Evolutionary conservation across 1,284 basidiomycete species (phyloP), one percentile per base, ranked within the genome.

Genomic region (Marasmius oreades): DNA sequence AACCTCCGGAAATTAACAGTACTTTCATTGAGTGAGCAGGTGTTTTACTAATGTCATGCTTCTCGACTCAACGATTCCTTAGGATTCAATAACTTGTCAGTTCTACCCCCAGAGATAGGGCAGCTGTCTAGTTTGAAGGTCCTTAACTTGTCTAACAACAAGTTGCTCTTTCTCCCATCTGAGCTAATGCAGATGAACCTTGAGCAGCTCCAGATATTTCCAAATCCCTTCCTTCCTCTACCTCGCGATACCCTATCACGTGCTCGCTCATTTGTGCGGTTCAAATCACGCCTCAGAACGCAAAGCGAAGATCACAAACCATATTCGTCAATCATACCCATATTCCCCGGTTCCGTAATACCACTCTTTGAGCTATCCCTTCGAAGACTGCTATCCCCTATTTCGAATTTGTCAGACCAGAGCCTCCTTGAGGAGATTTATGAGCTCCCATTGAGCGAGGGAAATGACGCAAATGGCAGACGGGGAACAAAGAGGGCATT

Each of bases 21-120:
- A 1, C 71, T 88, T 1, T 79, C 75, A 50, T 66, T 88, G 23
- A 74, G 86, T 88, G 59, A 58, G 82, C 69, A 7, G 39, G 50
- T 62, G 26, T 53, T 57, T 46, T n/a, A n/a, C 18, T 22, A 44
- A 31, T 11, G 24, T 31, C 31, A 16, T n/a, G 23, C 24, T 31
- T 16, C 33, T 53, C 4, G 26, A 42, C 28, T 52, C 10, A 47
- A 57, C 18, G 22, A 34, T 28, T 57, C 33, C 57, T 7, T 56
- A 87, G 85, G 82, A 1, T 71, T 72, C n/a, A 90, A 91, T 63
- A 62, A 64, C 3, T 69, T 91, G 5, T 76, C 70, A 0, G 70
- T 71, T 44, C 66, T 91, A n/a, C 88, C 88, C 1, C 81, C 88
- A 0, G 85, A 87, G 54, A 86, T 91, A 44, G 72, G 67, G 12